These are phyloP conservation scores for Punica granatum DNA, from an alignment of 345 rosid genomes.

Conservation along the genomic window DNA sequence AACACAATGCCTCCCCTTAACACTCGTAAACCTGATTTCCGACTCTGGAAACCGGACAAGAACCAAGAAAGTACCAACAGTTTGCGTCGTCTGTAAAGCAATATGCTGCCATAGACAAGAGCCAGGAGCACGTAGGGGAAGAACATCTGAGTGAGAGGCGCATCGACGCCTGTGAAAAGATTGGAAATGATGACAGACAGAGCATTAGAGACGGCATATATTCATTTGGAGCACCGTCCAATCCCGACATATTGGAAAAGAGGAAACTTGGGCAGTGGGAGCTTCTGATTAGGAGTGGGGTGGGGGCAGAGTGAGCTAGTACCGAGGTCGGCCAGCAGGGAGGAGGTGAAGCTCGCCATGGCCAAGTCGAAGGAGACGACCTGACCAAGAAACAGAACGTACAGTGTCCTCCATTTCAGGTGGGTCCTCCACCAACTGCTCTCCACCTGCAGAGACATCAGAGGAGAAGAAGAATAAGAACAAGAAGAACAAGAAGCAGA, in stretches of 20 bases:
- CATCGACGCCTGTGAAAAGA: slow-evolving; percentile 41
- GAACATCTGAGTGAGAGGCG: slow-evolving; percentile 41
- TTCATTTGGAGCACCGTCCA: background rate
- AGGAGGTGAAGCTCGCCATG: slow-evolving; percentile 38
- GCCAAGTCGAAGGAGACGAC: slow-evolving; percentile 39
- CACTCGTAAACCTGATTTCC: background rate
- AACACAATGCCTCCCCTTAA: background rate
- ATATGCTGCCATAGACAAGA: slow-evolving; percentile 37
- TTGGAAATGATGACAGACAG: background rate
- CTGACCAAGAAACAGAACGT: slow-evolving; percentile 40
- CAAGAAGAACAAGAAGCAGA: background rate
- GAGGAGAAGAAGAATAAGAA: background rate
- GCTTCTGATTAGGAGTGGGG: background rate
- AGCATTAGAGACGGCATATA: background rate
- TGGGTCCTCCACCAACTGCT: slow-evolving; percentile 25
- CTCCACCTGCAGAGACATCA: background rate
- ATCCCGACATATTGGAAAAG: background rate
- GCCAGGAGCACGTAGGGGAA: slow-evolving; percentile 37
- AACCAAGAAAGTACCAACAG: slow-evolving; percentile 19
- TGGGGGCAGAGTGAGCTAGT: background rate
- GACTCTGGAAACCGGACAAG: background rate
- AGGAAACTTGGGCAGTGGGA: slow-evolving; percentile 1
- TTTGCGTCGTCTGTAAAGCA: slow-evolving; percentile 34
- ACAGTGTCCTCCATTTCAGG: slow-evolving; percentile 20
- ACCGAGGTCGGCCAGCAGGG: slow-evolving; percentile 50